Evolutionary conservation across 1,284 basidiomycete species (phyloP), one percentile per base, ranked within the genome.

Genomic region (Apiotrichum siamense): DNA sequence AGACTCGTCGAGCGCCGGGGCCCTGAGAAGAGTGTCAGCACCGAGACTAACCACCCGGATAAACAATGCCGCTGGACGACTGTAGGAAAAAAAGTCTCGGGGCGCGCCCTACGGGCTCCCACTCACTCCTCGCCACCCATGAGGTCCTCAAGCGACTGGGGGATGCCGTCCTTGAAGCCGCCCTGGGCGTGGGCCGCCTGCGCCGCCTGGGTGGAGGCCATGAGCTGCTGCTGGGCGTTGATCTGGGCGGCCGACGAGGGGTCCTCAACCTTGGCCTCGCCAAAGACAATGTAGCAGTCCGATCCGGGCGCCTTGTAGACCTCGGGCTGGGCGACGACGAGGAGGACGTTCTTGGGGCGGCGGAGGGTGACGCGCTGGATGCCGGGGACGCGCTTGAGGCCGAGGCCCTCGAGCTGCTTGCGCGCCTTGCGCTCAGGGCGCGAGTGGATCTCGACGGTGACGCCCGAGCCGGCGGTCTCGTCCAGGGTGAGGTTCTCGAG

Each of bases 251-350:
- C 83, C 43, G 84, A 81, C 75, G 85, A 86, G 80, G 88, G 88
- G 75, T 97, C 92, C 78, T 97, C 92, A 62, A 89, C 83, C 86
- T 93, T 96, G 62, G 91, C 92, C 80, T 98, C 94, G 64, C 94
- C 94, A 66, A 97, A 98, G 60, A 98, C 91, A 72, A 98, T 91
- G 81, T 98, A 97, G 77, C 87, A 90, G 77, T 98, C 96, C 67
- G 89, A 92, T 77, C 88, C 89, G 46, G 88, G 84, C 47, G 91
- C 92, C 80, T 97, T 97, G 85, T 90, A 98, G 48, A 98, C 94
- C 64, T 98, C 94, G 47, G 96, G 94, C 54, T 86, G 80, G 56
- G 88, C 83, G 65, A 98, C 83, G 58, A 97, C 93, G 74, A 97
- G 88, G 56, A 98, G 83, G 60, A 92, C 89, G 73, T 94, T 94